Conservation (phyloP, 2,329 filamentous ascomycete genomes). For the Fusarium liriodendri region DNA sequence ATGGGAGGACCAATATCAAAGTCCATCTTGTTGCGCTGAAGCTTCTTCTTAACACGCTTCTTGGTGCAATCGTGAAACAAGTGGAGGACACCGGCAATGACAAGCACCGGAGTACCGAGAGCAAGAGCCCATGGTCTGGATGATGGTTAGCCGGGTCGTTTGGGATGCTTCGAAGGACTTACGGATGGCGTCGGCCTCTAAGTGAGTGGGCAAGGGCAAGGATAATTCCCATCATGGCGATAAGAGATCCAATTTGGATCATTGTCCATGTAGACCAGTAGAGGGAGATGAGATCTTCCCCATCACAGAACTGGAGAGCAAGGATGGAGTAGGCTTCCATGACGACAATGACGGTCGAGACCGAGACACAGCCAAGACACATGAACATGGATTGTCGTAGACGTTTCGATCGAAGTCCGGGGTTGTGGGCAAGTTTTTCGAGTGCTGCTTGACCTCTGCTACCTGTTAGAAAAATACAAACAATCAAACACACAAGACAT, state of each 20-base stretch:
- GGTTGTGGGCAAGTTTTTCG: slow-evolving; percentile 49
- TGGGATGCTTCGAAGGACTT: slow-evolving; percentile 34
- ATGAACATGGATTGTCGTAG: slow-evolving; percentile 57
- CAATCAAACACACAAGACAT: slow-evolving; percentile 27
- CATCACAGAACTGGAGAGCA: slow-evolving; percentile 68
- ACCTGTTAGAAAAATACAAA: not conserved
- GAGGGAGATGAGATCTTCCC: slow-evolving; percentile 68
- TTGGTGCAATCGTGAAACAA: slow-evolving; percentile 56
- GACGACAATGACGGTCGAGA: slow-evolving; percentile 59
- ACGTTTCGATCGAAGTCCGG: slow-evolving; percentile 48
- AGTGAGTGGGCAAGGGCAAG: slow-evolving; percentile 64
- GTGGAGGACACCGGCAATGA: slow-evolving; percentile 66
- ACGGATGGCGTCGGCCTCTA: slow-evolving; percentile 63
- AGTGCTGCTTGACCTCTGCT: slow-evolving; percentile 51
- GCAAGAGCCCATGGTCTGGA: slow-evolving; percentile 67
- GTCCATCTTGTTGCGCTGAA: slow-evolving; percentile 36
- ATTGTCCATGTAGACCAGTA: slow-evolving; percentile 73
- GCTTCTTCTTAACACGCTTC: slow-evolving; percentile 50
- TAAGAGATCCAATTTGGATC: slow-evolving; percentile 67
- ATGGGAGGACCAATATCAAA: slow-evolving; percentile 50
- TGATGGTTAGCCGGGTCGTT: not conserved
- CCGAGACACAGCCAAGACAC: slow-evolving; percentile 56
- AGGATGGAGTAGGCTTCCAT: slow-evolving; percentile 67
- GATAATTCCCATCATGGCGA: slow-evolving; percentile 68
- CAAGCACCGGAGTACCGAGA: slow-evolving; percentile 69